Conservation (phyloP, 257 asterid genomes). For the Nicotiana paniculata region DNA sequence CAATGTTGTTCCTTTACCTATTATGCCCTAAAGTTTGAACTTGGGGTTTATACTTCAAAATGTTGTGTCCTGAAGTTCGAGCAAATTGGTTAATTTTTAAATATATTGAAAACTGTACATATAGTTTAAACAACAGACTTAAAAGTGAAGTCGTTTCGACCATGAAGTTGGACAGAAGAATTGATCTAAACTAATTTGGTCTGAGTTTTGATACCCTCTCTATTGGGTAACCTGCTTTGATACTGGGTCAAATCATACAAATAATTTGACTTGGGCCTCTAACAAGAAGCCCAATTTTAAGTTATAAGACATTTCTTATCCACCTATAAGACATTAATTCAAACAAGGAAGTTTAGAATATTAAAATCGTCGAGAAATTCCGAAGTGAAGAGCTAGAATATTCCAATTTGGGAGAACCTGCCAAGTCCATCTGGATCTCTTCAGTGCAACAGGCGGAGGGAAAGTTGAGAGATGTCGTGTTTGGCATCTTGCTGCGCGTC, state of each 20-base stretch:
- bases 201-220: not conserved
- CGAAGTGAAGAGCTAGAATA: not conserved
- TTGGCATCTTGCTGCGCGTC: slow-evolving; percentile 86
- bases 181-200: too few relatives aligned
- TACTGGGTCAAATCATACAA: not conserved
- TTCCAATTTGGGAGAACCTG: not conserved
- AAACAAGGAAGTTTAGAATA: not conserved
- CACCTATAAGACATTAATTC: not conserved
- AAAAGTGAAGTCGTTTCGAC: too few relatives aligned
- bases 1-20: slow-evolving; percentile 33
- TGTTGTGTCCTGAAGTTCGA: too few relatives aligned
- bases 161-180: too few relatives aligned
- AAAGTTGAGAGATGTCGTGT: slow-evolving; percentile 58
- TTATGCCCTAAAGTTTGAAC: too few relatives aligned
- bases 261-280: too few relatives aligned
- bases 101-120: too few relatives aligned
- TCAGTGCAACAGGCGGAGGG: slow-evolving; percentile 1
- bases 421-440: not conserved
- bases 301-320: too few relatives aligned
- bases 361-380: not conserved
- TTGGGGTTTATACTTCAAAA: too few relatives aligned
- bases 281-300: too few relatives aligned
- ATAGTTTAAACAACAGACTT: too few relatives aligned
- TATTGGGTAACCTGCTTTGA: not conserved
- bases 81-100: too few relatives aligned